Percentiles rank a stretch among this genome's conserved stretches.
Conservation (phyloP, 371 early-diverging fungal genomes). For the Synchytrium microbalum region DNA sequence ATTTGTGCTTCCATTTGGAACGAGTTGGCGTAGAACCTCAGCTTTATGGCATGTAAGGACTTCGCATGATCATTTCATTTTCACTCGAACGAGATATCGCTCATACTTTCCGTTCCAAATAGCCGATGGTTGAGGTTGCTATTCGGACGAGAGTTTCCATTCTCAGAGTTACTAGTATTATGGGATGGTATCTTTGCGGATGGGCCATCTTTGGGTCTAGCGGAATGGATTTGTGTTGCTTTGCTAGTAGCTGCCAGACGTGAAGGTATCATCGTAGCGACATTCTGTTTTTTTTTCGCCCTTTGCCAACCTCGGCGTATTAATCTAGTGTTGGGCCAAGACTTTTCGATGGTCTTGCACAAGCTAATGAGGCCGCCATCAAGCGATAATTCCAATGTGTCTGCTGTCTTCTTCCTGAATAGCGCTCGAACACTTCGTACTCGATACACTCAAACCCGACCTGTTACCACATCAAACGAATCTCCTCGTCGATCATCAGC, state of each 20-base stretch:
- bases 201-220: constrained; percentile 57
- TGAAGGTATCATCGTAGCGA: constrained; percentile 46
- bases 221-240: constrained; percentile 71
- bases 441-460: background rate
- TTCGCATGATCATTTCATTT: too few species aligned
- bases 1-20: constrained; percentile 60
- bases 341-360: constrained; percentile 68
- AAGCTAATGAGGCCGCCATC: constrained; percentile 69
- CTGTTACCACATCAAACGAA: too few species aligned
- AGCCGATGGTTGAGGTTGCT: constrained; percentile 90
- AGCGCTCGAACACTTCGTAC: background rate
- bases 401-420: background rate
- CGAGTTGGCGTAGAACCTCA: constrained; percentile 82
- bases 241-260: constrained; percentile 67
- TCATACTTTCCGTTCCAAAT: too few species aligned
- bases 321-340: constrained; percentile 55
- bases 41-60: constrained; percentile 75
- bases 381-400: constrained; percentile 16
- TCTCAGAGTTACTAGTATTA: constrained; percentile 58
- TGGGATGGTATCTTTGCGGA: constrained; percentile 89
- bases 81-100: too few species aligned
- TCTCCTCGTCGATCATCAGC: too few species aligned
- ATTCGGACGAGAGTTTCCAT: constrained; percentile 81
- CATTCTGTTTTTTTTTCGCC: background rate
- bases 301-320: background rate